Evolutionary conservation across 139 green algal species (phyloP).

Genomic region (Tetraselmis striata): DNA sequence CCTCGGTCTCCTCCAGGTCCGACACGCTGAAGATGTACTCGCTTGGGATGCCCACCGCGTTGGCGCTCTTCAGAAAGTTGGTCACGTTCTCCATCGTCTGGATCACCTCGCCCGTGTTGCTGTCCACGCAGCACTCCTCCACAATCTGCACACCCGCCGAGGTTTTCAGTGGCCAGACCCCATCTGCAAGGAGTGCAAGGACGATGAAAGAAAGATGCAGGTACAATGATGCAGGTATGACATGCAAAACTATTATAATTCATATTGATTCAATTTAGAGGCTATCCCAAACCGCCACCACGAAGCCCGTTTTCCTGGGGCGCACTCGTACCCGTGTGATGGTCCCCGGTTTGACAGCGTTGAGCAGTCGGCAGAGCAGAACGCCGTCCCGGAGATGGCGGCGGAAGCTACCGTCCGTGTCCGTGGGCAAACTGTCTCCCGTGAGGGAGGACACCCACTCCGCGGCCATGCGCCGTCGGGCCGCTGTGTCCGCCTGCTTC

Average conservation of each 20-base stretch:
- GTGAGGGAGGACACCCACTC: slow-evolving; percentile 44
- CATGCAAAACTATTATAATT: no score
- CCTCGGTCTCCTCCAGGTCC: slow-evolving; percentile 42
- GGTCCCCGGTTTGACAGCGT: slow-evolving; percentile 33
- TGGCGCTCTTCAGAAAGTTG: slow-evolving; percentile 39
- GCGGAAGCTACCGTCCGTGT: slow-evolving; percentile 44
- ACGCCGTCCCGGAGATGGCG: slow-evolving; percentile 44
- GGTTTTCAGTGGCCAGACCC: neutral
- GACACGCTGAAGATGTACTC: slow-evolving; percentile 37
- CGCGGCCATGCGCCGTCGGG: slow-evolving; percentile 26
- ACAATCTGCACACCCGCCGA: neutral
- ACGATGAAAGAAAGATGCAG: no score
- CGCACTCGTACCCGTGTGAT: slow-evolving; percentile 1
- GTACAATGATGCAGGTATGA: no score
- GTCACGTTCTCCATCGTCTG: slow-evolving; percentile 41
- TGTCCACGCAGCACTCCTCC: neutral
- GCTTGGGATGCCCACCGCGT: slow-evolving; percentile 26
- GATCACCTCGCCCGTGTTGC: slow-evolving; percentile 20
- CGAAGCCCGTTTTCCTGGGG: neutral
- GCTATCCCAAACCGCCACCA: no score
- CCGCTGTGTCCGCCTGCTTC: neutral
- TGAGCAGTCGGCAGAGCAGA: slow-evolving; percentile 52
- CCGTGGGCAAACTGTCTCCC: slow-evolving; percentile 27
- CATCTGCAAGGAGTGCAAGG: slow-evolving; percentile 1
- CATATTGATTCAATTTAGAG: no score